phyloP scores from a whole-genome alignment of 2,329 filamentous ascomycete species.

The Penicillium sp. region DNA sequence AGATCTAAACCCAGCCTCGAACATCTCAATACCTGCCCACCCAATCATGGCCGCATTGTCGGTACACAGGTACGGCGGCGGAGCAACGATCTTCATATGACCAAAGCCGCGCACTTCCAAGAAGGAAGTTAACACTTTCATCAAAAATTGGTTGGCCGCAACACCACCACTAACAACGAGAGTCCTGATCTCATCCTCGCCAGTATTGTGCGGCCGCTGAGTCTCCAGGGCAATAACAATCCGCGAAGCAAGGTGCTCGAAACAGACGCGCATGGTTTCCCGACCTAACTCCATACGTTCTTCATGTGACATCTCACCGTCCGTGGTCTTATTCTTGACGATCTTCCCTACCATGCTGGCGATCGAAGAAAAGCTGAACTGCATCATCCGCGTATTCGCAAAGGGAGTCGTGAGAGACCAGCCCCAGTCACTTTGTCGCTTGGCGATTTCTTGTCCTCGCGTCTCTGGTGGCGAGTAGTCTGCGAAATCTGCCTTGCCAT shows the following conservation, averaged over 20 bases:
- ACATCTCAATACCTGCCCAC: conserved; percentile 94
- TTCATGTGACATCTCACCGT: conserved; percentile 44
- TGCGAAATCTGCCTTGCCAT: conserved; percentile 35
- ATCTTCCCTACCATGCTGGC: conserved; percentile 62
- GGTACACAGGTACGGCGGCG: conserved; percentile 75
- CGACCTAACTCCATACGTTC: conserved; percentile 68
- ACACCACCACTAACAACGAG: conserved; percentile 88
- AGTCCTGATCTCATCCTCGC: conserved; percentile 47
- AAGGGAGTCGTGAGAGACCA: conserved; percentile 72
- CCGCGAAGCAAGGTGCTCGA: conserved; percentile 79
- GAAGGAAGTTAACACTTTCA: conserved; percentile 59
- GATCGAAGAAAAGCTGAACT: conserved; percentile 72
- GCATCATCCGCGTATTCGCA: conserved; percentile 54
- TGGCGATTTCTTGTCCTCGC: conserved; percentile 58
- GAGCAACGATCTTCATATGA: conserved; percentile 63
- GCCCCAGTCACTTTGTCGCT: conserved; percentile 49
- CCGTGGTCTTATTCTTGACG: conserved; percentile 35
- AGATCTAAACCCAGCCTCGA: conserved; percentile 66
- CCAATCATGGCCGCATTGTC: conserved; percentile 98
- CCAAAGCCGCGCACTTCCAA: conserved; percentile 65
- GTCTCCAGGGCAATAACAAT: conserved; percentile 64
- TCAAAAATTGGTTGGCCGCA: conserved; percentile 76
- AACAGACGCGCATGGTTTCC: conserved; percentile 73
- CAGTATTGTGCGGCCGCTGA: conserved; percentile 20
- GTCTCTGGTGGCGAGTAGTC: conserved; percentile 57